Evolutionary conservation across 495 filamentous ascomycete genomes (phyloP), one percentile per base, ranked within the genome.

Genomic region (Penicillium macrosclerotiorum): DNA sequence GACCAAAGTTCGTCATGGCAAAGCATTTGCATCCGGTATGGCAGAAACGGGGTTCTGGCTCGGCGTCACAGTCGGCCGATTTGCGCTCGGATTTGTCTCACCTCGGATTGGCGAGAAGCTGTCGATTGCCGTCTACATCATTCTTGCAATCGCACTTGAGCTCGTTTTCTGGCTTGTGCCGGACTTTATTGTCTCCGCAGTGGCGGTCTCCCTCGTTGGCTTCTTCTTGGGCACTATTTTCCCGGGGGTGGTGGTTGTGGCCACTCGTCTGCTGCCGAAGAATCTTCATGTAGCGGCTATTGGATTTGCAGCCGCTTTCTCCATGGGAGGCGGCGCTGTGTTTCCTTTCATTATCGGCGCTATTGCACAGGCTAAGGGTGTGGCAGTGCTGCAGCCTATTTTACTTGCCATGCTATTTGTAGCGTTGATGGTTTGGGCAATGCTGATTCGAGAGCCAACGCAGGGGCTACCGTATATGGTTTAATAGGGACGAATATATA

Each of bases 281-380:
- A 78, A 87, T 52, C 69, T 89, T 16, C 88, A 92, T 58, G 84
- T 92, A 29, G 78, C 77, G 37, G 82, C 83, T 5, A 85, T 93
- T 45, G 88, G 88, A 0, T 91, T 92, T 52, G 85, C 84, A 5
- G 83, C 84, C 25, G 87, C 88, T 0, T 82, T 89, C 59, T 87
- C 86, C 0, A 82, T 85, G 5, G 78, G 77, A 4, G 86, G 86
- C 0, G 86, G 79, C 2, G 83, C 84, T 0, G 55, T 89, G 1
- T 77, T 90, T 38, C 86, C 86, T 0, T 90, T 89, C 54, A 80
- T 79, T 6, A 80, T 88, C 8, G 85, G 85, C 2, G 81, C 82
- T 2, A 83, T 88, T 64, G 85, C 86, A 8, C 80, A 89, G 62
- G 75, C 70, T 3, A 80, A 79, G 56, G 85, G 85, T 2, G 86